Conservation (phyloP, 768 basidiomycete species). For the Trametopsis cervina region DNA sequence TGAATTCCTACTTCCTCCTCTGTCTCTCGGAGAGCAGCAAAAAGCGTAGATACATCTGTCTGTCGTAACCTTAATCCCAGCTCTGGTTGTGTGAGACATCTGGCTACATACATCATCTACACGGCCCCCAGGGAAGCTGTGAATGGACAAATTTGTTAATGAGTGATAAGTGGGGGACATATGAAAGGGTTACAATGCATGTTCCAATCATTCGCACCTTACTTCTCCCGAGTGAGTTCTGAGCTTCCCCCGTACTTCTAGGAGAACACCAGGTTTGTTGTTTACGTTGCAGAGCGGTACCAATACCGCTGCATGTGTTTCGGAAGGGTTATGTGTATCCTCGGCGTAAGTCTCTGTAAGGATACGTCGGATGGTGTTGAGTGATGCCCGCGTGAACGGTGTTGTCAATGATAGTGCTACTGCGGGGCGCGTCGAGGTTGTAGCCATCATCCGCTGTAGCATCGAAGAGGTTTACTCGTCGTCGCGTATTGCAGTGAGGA, state of each 20-base stretch:
- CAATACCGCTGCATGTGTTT: constrained; percentile 59
- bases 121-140: constrained; percentile 70
- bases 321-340: constrained; percentile 18
- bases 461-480: constrained; percentile 10
- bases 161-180: not conserved
- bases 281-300: constrained; percentile 75
- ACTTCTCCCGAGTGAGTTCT: constrained; percentile 77
- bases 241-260: constrained; percentile 62
- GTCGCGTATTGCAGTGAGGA: too few species aligned
- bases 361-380: constrained; percentile 3
- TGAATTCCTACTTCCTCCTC: constrained; percentile 65
- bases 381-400: constrained; percentile 18
- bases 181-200: not conserved
- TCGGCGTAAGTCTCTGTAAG: not conserved
- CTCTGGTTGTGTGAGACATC: not conserved
- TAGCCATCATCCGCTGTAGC: constrained; percentile 24
- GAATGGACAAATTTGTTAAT: not conserved
- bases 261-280: constrained; percentile 55
- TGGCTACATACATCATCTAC: constrained; percentile 47
- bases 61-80: constrained; percentile 17
- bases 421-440: constrained; percentile 16
- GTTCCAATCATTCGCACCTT: constrained; percentile 41
- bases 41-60: constrained; percentile 47
- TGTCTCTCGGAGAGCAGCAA: constrained; percentile 65
- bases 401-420: constrained; percentile 26